phyloP scores from a whole-genome alignment of 306 rosid genomes.

The Cucurbita maxima region DNA sequence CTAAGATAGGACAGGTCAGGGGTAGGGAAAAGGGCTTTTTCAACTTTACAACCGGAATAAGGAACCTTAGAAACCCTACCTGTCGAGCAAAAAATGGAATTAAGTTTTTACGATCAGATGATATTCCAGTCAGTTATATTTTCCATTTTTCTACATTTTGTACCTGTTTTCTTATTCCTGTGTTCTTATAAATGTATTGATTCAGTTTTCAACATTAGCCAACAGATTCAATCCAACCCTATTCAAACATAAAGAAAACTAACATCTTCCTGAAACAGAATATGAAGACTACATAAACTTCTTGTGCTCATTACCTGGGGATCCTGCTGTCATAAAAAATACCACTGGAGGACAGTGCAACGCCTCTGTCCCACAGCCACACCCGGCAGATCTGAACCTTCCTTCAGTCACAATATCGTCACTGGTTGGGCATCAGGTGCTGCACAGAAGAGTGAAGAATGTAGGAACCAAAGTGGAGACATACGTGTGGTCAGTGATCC shows the following conservation, averaged over 20 bases:
- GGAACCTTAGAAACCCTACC: no score
- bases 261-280: constrained; percentile 23
- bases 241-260: neutral
- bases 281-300: constrained; percentile 52
- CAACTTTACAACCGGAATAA: no score
- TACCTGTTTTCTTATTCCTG: neutral
- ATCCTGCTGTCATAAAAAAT: constrained; percentile 16
- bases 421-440: constrained; percentile 27
- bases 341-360: constrained; percentile 47
- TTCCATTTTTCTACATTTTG: neutral
- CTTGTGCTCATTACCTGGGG: constrained; percentile 66
- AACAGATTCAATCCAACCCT: neutral
- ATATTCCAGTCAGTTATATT: neutral
- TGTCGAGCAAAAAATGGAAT: neutral
- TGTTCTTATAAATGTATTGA: neutral
- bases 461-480: constrained; percentile 53
- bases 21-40: no score
- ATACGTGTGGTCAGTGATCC: constrained; percentile 34
- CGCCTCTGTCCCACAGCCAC: constrained; percentile 13
- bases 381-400: constrained; percentile 64
- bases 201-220: neutral
- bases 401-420: constrained; percentile 66
- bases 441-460: constrained; percentile 41
- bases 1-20: no score
- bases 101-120: neutral